phyloP scores from a whole-genome alignment of 2,329 filamentous ascomycete genomes.

The Madurella fahalii region DNA sequence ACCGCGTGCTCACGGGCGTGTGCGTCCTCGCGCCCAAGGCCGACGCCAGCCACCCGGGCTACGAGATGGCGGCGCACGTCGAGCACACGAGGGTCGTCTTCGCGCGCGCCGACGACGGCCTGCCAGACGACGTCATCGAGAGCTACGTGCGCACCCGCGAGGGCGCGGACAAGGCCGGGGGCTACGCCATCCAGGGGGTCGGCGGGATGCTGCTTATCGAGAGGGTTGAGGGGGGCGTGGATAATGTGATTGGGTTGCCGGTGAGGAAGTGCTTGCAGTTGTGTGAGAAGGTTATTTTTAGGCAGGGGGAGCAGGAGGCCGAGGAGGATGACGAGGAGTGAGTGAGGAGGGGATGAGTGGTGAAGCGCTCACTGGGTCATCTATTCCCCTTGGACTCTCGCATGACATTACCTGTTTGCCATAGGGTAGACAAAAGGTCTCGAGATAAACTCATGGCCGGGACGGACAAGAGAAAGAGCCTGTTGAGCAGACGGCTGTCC shows the following conservation, averaged over 20 bases:
- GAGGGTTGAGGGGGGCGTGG: slow-evolving; percentile 80
- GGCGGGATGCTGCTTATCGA: slow-evolving; percentile 84
- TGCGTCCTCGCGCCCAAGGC: slow-evolving; percentile 77
- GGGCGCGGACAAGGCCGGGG: slow-evolving; percentile 92
- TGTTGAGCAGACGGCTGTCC: too few species aligned
- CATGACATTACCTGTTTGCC: too few species aligned
- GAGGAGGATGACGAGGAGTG: slow-evolving; percentile 40
- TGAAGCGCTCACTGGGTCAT: too few species aligned
- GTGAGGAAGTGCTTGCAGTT: slow-evolving; percentile 71
- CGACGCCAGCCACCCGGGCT: slow-evolving; percentile 79
- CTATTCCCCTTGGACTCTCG: too few species aligned
- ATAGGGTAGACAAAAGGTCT: too few species aligned
- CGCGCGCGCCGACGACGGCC: slow-evolving; percentile 55
- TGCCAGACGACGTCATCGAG: slow-evolving; percentile 75
- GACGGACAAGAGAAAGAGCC: too few species aligned
- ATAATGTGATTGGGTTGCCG: slow-evolving; percentile 92
- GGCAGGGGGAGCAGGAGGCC: slow-evolving; percentile 62
- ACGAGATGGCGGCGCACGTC: slow-evolving; percentile 73
- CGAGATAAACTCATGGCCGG: too few species aligned
- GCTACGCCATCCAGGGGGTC: slow-evolving; percentile 88
- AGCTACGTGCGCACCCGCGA: slow-evolving; percentile 79
- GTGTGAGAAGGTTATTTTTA: slow-evolving; percentile 83
- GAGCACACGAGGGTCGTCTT: slow-evolving; percentile 94
- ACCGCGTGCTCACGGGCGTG: slow-evolving; percentile 83
- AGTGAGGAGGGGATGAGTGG: not conserved